Base-by-base conservation (phyloP, 2,329 filamentous ascomycete species). In the Microascus cirrosus region DNA sequence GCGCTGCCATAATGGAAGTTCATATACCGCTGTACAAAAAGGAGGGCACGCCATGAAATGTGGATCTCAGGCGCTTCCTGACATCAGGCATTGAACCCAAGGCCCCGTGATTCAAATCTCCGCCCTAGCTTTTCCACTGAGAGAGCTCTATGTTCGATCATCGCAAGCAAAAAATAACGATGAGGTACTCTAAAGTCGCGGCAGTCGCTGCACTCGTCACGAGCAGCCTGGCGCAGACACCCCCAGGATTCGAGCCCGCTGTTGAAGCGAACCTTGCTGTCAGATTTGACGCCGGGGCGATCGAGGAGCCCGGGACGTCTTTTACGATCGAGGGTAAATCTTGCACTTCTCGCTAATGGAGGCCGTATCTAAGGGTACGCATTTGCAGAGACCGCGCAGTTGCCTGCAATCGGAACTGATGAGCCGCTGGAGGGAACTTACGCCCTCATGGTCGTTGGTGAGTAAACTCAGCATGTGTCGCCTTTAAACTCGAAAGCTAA, bases 241-340 rank as follows among this genome's bases (percentile, higher is more conserved):
- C 45, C 10, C 39, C 51, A n/a, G 56, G 56, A 1, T 57, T 57
- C 50, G 48, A 57, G 35, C 56, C 56, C 12, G 51, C 32, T 7
- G 56, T 57, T 28, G 56, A 57, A 13, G 56, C 22, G 7, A 57
- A 57, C 34, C 56, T 57, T 24, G 56, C 51, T 24, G 56, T 57
- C 50, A 57, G 22, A 15, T 57, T 57, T 24, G 56, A 45, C 2
- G 48, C 28, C 45, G 39, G 51, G 50, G 48, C 56, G 2, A 48
- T 57, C 15, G 48, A 25, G 10, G 48, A 53, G 22, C 56, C 56
- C 6, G 56, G 56, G 2, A 42, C 48, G n/a, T 42, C 56, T 5
- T 57, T 57, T 35, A 57, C 56, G 13, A 53, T 35, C 32, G 56
- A 35, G 18, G 54, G 54, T 56, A 34, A 28, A 36, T 12, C 36